Conservation (phyloP, 805 yeast species). For the Lipomyces oligophaga region DNA sequence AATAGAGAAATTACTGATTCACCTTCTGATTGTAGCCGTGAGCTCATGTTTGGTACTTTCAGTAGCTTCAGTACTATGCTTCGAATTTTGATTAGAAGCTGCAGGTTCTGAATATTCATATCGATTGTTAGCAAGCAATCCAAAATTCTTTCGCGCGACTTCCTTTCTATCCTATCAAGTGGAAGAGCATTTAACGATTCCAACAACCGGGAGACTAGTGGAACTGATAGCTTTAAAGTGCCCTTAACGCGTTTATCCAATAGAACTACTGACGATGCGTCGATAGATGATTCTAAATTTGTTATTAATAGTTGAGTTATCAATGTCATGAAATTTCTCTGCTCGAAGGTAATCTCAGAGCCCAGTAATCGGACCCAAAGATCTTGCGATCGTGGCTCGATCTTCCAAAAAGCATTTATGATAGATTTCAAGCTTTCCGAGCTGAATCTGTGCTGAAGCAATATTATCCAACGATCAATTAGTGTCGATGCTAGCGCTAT, state of each 20-base stretch:
- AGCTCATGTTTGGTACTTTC: constrained; percentile 16
- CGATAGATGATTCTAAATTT: too few species aligned
- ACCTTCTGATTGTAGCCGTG: too few species aligned
- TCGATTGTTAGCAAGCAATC: constrained; percentile 14
- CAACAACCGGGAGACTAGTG: too few species aligned
- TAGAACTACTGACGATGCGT: too few species aligned
- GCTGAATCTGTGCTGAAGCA: constrained; percentile 10
- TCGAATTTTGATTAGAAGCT: background rate
- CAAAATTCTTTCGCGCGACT: constrained; percentile 13
- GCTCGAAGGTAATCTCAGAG: too few species aligned
- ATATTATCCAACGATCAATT: constrained; percentile 16
- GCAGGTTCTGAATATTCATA: background rate
- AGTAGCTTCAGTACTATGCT: constrained; percentile 6
- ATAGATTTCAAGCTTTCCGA: constrained; percentile 4
- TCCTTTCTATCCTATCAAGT: constrained; percentile 5
- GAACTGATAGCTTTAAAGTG: background rate
- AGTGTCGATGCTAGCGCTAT: constrained; percentile 3
- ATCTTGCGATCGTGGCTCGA: background rate
- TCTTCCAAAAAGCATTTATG: too few species aligned
- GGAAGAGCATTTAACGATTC: constrained; percentile 7
- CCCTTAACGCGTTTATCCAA: too few species aligned
- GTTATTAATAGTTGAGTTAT: too few species aligned
- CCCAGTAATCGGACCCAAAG: too few species aligned
- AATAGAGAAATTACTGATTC: too few species aligned
- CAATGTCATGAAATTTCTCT: too few species aligned